Evolutionary conservation across 2,329 filamentous ascomycete species (phyloP), one percentile per base, ranked within the genome.

Genomic region (Aspergillaceae sp.): DNA sequence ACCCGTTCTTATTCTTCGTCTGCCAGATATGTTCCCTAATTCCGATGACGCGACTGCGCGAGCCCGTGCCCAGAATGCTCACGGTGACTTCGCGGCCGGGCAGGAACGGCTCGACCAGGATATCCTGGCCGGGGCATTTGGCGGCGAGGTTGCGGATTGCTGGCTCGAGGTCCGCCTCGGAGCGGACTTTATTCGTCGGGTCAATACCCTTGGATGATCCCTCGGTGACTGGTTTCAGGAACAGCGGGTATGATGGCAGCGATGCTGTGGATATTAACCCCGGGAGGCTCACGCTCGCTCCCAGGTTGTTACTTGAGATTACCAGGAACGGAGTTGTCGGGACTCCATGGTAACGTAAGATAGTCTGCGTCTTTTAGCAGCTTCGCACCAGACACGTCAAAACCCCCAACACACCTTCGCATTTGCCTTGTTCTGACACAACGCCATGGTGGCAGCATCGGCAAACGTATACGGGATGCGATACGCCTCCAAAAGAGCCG

Each of bases 401-500:
- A 26, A 26, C 8, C 7, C 7, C 10, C 7, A 9, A 5, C 26
- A 19, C 30, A 54, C 57, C 46, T 60, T 61, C 5, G 49, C 57
- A 9, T 48, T 51, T 9, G 45, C 50, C 37, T 60, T 57, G 38
- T 57, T 52, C 27, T 51, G 43, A 41, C 49, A 57, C 34, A 56
- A 29, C 6, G 52, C 50, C 43, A 58, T 48, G 8, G 51, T 57
- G 8, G 52, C 52, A 5, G 56, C 50, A 47, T 57, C 53, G 7
- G 50, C 50, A 35, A 54, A 58, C 5, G 52, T 56, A 42, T 47
- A 57, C 6, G 56, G 56, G 30, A 62, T 52, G n/a, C 46, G 41
- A 50, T 60, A 61, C 1, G 57, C 56, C 37, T 61, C 58, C 27
- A 59, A 43, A 3, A 61, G 43, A 10, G 51, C 56, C 3, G 56